Percentiles rank a stretch among this genome's conserved stretches.
These are phyloP conservation scores for Crithidia fasciculata DNA, from an alignment of 208 protist species.

Conservation along the genomic window DNA sequence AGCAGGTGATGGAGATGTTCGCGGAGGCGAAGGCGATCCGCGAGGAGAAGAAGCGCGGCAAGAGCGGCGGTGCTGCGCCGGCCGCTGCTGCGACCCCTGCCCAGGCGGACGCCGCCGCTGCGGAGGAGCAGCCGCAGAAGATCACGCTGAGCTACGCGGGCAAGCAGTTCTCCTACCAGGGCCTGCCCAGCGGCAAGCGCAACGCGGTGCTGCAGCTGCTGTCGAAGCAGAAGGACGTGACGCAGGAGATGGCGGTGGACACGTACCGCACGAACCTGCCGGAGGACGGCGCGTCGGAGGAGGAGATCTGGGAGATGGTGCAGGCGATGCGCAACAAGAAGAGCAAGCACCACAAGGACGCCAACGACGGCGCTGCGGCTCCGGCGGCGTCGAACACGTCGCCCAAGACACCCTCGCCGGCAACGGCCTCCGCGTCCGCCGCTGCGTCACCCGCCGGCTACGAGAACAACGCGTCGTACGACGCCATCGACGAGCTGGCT, in stretches of 20 bases:
- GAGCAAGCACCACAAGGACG: constrained; percentile 30
- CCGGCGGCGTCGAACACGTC: neutral
- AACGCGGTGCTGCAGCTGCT: constrained; percentile 78
- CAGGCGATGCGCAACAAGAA: constrained; percentile 35
- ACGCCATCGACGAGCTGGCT: constrained; percentile 53
- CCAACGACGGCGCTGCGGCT: constrained; percentile 3
- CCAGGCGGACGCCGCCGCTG: constrained; percentile 5
- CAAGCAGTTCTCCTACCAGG: constrained; percentile 77
- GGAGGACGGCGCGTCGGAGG: constrained; percentile 40
- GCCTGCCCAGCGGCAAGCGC: constrained; percentile 66
- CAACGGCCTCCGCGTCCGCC: neutral
- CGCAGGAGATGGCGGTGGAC: constrained; percentile 51
- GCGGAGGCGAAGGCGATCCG: constrained; percentile 43
- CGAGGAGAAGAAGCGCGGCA: constrained; percentile 52
- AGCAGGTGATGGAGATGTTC: constrained; percentile 59
- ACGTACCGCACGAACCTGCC: constrained; percentile 78
- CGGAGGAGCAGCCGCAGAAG: constrained; percentile 60
- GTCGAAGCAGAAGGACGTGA: constrained; percentile 64
- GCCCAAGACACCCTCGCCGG: neutral
- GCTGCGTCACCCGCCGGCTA: neutral
- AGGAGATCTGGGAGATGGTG: constrained; percentile 67
- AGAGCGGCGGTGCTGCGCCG: neutral
- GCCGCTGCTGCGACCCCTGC: neutral
- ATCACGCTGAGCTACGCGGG: constrained; percentile 70
- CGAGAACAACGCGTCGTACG: constrained; percentile 15